These are phyloP conservation scores for Dimocarpus longan DNA, from an alignment of 345 rosid species.

Conservation along the genomic window DNA sequence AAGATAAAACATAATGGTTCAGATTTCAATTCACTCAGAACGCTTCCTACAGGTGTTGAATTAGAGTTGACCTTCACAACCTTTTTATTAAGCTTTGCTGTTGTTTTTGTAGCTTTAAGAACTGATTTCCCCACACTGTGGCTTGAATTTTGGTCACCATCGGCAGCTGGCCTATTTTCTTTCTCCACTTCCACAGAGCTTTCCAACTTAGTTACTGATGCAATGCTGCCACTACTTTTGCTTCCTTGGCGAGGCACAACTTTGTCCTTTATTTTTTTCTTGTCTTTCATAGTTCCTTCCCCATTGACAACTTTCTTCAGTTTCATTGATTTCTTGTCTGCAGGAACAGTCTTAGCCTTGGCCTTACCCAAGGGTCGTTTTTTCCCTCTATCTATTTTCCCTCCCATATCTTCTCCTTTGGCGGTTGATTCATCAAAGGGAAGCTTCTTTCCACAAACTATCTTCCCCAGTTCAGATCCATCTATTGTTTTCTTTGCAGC, in stretches of 20 bases:
- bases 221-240: constrained; percentile 18
- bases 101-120: constrained; percentile 28
- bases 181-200: constrained; percentile 33
- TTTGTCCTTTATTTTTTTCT: constrained; percentile 27
- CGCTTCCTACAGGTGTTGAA: constrained; percentile 17
- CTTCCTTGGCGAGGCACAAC: constrained; percentile 13
- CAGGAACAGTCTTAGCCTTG: constrained; percentile 25
- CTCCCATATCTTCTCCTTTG: constrained; percentile 21
- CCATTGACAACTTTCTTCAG: constrained; percentile 27
- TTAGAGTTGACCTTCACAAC: constrained; percentile 28
- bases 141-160: constrained; percentile 24
- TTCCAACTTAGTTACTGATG: constrained; percentile 17
- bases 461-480: constrained; percentile 25
- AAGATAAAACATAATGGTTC: constrained; percentile 65
- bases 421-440: constrained; percentile 24
- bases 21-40: constrained; percentile 24
- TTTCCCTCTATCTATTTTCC: constrained; percentile 29
- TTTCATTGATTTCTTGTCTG: constrained; percentile 21
- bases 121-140: constrained; percentile 27
- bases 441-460: constrained; percentile 23
- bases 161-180: constrained; percentile 46
- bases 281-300: constrained; percentile 17
- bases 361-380: constrained; percentile 35
- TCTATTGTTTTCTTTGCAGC: constrained; percentile 24
- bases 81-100: constrained; percentile 32